A percentile compares a stretch with the other conserved stretches of the same genome.
Conservation (phyloP, 495 filamentous ascomycete species). For the Lophiotrema nucula region DNA sequence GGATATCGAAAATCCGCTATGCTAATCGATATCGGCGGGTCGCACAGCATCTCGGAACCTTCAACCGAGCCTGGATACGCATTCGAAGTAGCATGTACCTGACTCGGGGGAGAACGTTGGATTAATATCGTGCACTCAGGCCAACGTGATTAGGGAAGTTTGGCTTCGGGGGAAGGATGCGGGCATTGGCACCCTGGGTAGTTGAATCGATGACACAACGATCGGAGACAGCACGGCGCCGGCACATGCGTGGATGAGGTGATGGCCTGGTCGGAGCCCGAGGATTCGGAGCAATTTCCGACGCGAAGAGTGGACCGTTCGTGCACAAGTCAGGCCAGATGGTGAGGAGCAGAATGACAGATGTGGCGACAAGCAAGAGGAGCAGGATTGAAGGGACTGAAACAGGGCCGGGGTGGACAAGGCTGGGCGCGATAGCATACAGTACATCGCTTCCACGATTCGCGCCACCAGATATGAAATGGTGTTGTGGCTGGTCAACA, state of each 20-base stretch:
- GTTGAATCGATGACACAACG: constrained; percentile 2
- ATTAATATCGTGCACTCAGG: background rate
- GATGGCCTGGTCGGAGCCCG: constrained; percentile 1
- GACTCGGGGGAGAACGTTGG: too few species aligned
- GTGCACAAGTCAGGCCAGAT: background rate
- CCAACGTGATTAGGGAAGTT: constrained; percentile 4
- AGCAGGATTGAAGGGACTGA: background rate
- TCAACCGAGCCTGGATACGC: too few species aligned
- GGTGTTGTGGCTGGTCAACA: too few species aligned
- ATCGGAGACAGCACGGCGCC: background rate
- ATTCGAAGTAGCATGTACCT: too few species aligned
- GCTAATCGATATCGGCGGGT: too few species aligned
- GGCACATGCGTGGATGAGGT: too few species aligned
- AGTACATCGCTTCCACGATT: background rate
- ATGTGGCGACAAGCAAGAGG: background rate
- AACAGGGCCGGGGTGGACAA: background rate
- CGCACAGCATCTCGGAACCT: too few species aligned
- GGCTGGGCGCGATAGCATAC: background rate
- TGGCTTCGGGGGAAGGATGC: background rate
- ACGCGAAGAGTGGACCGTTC: background rate
- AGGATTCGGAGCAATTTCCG: background rate
- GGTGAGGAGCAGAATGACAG: background rate
- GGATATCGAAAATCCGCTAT: too few species aligned
- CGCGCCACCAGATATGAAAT: constrained; percentile 8
- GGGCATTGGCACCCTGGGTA: background rate